Evolutionary conservation across 352 stramenopile genomes (phyloP), one percentile per base, ranked within the genome.

Genomic region (Sclerospora graminicola): DNA sequence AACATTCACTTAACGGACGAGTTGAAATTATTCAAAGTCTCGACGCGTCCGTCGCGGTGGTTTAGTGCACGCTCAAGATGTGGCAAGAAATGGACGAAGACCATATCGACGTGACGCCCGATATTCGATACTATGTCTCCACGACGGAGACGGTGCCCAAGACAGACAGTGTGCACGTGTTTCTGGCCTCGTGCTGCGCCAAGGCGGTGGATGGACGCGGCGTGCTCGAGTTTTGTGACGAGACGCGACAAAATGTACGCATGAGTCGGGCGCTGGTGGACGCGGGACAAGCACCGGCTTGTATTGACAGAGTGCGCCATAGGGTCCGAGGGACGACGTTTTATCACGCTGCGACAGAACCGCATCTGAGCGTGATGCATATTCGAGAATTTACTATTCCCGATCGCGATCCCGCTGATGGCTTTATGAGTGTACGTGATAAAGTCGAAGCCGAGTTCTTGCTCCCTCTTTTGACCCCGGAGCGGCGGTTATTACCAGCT

Each of bases 61-160:
- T 83, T 89, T 41, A 85, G 66, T 35, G 52, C 75, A 89, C 78
- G 33, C 47, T 89, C 28, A 89, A 89, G 51, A n/a, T n/a, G n/a
- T n/a, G n/a, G n/a, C n/a, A n/a, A n/a, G n/a, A n/a, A n/a, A n/a
- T n/a, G n/a, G n/a, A n/a, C n/a, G n/a, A n/a, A n/a, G n/a, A n/a
- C n/a, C n/a, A n/a, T n/a, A n/a, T n/a, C n/a, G n/a, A n/a, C n/a
- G n/a, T n/a, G n/a, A n/a, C n/a, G n/a, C n/a, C n/a, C n/a, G n/a
- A n/a, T n/a, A n/a, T n/a, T n/a, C 78, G 78, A 1, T 85, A 78
- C 47, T 89, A 89, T 45, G 77, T 89, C 21, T 83, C 70, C 9
- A 72, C 69, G 13, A 69, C 66, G 0, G 72, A 84, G 35, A 60
- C 81, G 23, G 59, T 84, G 29, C 45, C 68, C 0, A 64, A 63